Base-by-base conservation (phyloP, 768 basidiomycete species). In the Tylopilus subfusipes region DNA sequence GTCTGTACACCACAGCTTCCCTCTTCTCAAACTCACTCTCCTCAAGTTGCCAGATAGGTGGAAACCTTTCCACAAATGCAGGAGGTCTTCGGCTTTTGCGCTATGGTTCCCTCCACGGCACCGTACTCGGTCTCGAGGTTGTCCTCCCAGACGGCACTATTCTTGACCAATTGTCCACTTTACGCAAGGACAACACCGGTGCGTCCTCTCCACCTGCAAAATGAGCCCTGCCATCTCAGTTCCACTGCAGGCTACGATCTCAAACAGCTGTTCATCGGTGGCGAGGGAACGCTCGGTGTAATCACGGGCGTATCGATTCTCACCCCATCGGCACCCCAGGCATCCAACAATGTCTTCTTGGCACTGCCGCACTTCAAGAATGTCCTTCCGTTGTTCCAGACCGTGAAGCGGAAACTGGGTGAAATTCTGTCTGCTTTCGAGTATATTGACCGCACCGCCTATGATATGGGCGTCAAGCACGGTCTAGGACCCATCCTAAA, bases 121-220 rank as follows among this genome's bases (percentile, higher is more conserved):
- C 86, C 13, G 96, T 98, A 2, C 82, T 99, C 4, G 97, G 97
- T 19, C 78, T 99, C 14, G 97, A 99, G 69, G 93, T 95, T 21
- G 97, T 98, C 11, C 76, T 98, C 19, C 90, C 97, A 3, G 93
- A 98, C 63, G 96, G 93, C 25, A 92, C 91, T 24, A 79, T 99
- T 48, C 80, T 98, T 55, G 86, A 96, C 64, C 87, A 91, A 59
- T 75, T 98, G 27, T 86, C 90, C n/a, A 85, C 90, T 12, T 72
- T 98, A 52, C 82, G 97, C 48, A 99, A 99, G 73, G 97, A 98
- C 71, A 98, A 98, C 68, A 98, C 97, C 3, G 95, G 94, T 90
- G 56, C 46, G 81, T 64, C 50, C 34, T 19, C 50, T 44, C 10
- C 12, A 12, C 34, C 34, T 50, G 8, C 22, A 16, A 53, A 18